Evolutionary conservation across 202 grass and related monocot genomes (phyloP).

Genomic region (Brachypodium distachyon): DNA sequence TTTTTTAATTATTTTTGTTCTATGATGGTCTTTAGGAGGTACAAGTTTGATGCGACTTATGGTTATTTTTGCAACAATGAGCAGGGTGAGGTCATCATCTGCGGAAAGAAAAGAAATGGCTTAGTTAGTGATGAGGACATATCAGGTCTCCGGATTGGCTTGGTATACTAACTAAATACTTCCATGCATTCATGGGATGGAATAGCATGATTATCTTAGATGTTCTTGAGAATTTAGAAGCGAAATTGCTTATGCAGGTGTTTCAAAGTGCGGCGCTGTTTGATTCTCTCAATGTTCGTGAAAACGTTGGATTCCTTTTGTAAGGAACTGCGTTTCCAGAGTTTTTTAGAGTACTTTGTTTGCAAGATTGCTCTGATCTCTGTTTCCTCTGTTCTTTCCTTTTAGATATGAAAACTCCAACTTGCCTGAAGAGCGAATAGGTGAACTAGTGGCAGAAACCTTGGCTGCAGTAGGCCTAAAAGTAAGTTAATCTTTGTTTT

Average conservation of each 20-base stretch:
- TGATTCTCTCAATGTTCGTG: slow-evolving; percentile 93
- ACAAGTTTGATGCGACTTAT: background rate
- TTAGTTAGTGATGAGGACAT: slow-evolving; percentile 94
- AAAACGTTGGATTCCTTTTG: slow-evolving; percentile 99
- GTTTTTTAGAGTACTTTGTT: background rate
- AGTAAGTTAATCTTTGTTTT: slow-evolving; percentile 39
- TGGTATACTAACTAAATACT: slow-evolving; percentile 48
- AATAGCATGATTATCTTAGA: slow-evolving; percentile 9
- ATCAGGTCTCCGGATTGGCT: slow-evolving; percentile 80
- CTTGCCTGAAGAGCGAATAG: slow-evolving; percentile 58
- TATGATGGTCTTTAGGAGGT: background rate
- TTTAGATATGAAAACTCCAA: slow-evolving; percentile 93
- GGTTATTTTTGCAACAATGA: slow-evolving; percentile 21
- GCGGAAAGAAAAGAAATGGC: slow-evolving; percentile 71
- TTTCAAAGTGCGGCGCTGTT: slow-evolving; percentile 98
- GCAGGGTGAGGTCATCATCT: slow-evolving; percentile 86
- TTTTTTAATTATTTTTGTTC: slow-evolving; percentile 13
- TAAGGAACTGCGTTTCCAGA: slow-evolving; percentile 41
- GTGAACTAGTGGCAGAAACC: slow-evolving; percentile 73
- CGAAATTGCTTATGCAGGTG: slow-evolving; percentile 49
- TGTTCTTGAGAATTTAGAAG: background rate
- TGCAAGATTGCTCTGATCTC: slow-evolving; percentile 11
- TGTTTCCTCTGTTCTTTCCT: slow-evolving; percentile 20
- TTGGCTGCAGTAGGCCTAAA: slow-evolving; percentile 86
- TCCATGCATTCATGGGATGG: background rate